Conservation (phyloP, 768 basidiomycete genomes). For the Collybia mongolica region DNA sequence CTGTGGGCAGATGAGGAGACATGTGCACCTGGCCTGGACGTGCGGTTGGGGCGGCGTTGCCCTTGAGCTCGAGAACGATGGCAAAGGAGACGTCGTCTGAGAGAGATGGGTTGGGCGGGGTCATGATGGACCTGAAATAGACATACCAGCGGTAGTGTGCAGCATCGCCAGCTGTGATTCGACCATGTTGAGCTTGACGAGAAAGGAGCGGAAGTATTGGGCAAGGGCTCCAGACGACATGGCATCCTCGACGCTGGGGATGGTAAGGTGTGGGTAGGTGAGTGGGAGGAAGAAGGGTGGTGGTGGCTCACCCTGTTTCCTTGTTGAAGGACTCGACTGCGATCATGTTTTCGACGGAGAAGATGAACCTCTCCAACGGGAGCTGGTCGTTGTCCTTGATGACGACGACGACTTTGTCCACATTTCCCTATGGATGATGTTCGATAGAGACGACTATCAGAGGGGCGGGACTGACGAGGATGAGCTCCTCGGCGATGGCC, state of each 20-base stretch:
- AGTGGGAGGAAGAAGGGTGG: conserved; percentile 1
- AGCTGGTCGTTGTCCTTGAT: conserved; percentile 81
- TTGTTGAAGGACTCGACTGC: conserved; percentile 68
- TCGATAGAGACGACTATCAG: not conserved
- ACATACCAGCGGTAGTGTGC: conserved; percentile 46
- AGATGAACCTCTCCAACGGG: conserved; percentile 87
- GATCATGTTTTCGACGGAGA: conserved; percentile 83
- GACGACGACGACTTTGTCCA: conserved; percentile 79
- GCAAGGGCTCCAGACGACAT: conserved; percentile 63
- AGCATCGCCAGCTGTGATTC: conserved; percentile 69
- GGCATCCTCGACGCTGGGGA: conserved; percentile 64
- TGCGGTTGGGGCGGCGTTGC: conserved; percentile 56
- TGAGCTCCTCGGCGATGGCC: conserved; percentile 77
- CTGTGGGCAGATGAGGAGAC: not conserved
- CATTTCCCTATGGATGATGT: conserved; percentile 73
- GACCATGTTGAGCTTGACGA: conserved; percentile 78
- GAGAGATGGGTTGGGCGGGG: not conserved
- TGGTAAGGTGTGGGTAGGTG: not conserved
- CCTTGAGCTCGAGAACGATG: conserved; percentile 78
- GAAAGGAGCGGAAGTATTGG: conserved; percentile 80
- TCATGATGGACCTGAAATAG: not conserved
- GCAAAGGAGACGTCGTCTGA: conserved; percentile 77
- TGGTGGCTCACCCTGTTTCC: conserved; percentile 53
- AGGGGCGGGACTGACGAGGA: conserved; percentile 51
- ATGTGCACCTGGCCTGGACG: conserved; percentile 38